Percentiles rank a stretch among this genome's conserved stretches.
Evolutionary conservation across 306 rosid genomes (phyloP).

Genomic region (Adenanthera pavonina): DNA sequence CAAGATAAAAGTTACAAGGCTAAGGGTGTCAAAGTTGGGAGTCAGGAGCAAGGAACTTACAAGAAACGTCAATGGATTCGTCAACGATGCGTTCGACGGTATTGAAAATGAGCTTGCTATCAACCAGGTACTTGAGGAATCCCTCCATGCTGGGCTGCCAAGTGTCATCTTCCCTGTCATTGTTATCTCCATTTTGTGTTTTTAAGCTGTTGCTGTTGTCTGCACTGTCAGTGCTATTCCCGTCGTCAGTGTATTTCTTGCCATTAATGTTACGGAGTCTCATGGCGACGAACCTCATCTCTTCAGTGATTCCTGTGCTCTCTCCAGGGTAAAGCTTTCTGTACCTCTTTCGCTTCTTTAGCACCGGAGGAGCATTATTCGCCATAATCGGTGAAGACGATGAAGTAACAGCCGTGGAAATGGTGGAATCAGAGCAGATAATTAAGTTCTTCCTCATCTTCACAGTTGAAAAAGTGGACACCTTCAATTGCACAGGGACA

Average conservation of each 20-base stretch:
- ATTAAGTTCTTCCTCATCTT: slow-evolving; percentile 21
- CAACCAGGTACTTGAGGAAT: slow-evolving; percentile 69
- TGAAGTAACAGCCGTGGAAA: slow-evolving; percentile 8
- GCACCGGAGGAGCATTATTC: slow-evolving; percentile 23
- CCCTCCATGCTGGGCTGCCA: slow-evolving; percentile 79
- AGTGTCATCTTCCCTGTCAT: slow-evolving; percentile 29
- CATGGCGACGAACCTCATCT: slow-evolving; percentile 95
- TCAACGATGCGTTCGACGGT: slow-evolving; percentile 82
- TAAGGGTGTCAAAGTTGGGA: background rate
- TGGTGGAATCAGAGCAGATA: slow-evolving; percentile 37
- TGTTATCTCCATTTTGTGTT: background rate
- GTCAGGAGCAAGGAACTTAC: slow-evolving; percentile 44
- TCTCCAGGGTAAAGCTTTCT: slow-evolving; percentile 83
- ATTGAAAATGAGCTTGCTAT: slow-evolving; percentile 68
- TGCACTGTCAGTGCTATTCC: background rate
- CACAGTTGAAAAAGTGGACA: slow-evolving; percentile 18
- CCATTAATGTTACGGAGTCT: slow-evolving; percentile 62
- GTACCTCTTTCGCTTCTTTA: slow-evolving; percentile 60
- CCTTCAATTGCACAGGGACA: background rate
- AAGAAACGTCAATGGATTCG: slow-evolving; percentile 72
- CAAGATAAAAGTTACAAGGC: background rate
- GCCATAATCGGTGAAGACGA: slow-evolving; percentile 22
- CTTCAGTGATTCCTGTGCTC: slow-evolving; percentile 82
- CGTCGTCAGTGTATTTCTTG: slow-evolving; percentile 39
- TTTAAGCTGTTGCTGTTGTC: slow-evolving; percentile 3